Evolutionary conservation across 345 rosid genomes (phyloP).

Genomic region (Salix brachista): DNA sequence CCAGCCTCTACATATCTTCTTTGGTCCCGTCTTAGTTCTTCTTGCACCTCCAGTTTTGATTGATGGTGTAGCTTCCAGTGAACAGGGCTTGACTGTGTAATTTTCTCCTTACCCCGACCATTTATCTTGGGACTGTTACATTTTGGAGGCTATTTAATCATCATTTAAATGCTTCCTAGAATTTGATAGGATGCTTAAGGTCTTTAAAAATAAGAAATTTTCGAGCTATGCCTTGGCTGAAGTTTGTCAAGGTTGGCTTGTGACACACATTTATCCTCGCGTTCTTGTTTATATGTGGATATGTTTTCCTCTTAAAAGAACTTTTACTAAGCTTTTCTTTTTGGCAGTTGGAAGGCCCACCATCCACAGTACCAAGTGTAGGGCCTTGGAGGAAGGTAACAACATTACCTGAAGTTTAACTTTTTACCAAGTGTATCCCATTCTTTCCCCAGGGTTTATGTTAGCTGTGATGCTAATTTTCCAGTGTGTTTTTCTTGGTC

Average conservation of each 20-base stretch:
- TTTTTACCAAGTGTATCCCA: neutral
- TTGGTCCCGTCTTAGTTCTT: neutral
- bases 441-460: neutral
- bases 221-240: neutral
- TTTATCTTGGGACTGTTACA: neutral
- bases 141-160: neutral
- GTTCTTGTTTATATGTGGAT: neutral
- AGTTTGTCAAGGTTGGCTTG: too few relatives aligned
- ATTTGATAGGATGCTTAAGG: neutral
- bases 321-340: slow-evolving; percentile 12
- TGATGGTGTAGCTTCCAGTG: neutral
- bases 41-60: neutral
- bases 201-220: neutral
- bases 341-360: slow-evolving; percentile 52
- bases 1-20: neutral
- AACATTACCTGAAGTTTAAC: neutral
- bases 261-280: neutral
- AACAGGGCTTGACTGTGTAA: neutral
- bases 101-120: neutral
- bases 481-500: slow-evolving; percentile 11
- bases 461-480: slow-evolving; percentile 3
- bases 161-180: neutral
- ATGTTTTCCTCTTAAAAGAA: neutral
- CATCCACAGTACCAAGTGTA: slow-evolving; percentile 62
- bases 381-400: slow-evolving; percentile 98